phyloP scores from a whole-genome alignment of 1,139 yeast species.

The Debaryomyces singareniensis region DNA sequence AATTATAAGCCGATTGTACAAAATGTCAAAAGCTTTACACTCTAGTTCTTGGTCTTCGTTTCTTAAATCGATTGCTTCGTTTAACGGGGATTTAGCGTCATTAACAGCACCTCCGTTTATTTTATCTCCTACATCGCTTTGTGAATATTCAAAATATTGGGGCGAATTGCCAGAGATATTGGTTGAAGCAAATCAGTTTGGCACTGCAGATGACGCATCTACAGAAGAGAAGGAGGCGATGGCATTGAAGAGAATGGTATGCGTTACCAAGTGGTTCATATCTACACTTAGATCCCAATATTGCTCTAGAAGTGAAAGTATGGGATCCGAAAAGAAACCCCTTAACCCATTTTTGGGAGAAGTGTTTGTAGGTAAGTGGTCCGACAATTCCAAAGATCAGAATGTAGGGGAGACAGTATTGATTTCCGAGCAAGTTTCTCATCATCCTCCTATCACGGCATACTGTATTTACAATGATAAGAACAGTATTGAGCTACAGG shows the following conservation, averaged over 20 bases:
- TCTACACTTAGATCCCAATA: conserved; percentile 90
- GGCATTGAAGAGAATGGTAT: conserved; percentile 58
- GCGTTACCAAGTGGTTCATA: conserved; percentile 86
- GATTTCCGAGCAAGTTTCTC: conserved; percentile 87
- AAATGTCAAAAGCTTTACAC: conserved; percentile 20
- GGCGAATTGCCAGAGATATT: conserved; percentile 85
- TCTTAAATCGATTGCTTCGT: conserved; percentile 84
- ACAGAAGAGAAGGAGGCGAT: conserved; percentile 43
- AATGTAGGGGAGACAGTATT: conserved; percentile 64
- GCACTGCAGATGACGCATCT: conserved; percentile 27
- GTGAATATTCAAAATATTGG: conserved; percentile 91
- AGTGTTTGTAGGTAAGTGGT: conserved; percentile 85
- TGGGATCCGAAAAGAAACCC: conserved; percentile 94
- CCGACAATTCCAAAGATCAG: conserved; percentile 37
- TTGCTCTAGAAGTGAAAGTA: conserved; percentile 82
- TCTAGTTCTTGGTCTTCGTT: conserved; percentile 76
- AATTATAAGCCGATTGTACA: conserved; percentile 1
- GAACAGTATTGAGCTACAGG: conserved; percentile 65
- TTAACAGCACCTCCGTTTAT: conserved; percentile 98
- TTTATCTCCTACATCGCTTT: conserved; percentile 79
- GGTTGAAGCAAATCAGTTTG: conserved; percentile 56
- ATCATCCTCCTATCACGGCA: conserved; percentile 94
- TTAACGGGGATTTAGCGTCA: conserved; percentile 90
- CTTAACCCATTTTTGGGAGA: conserved; percentile 93
- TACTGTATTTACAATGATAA: conserved; percentile 71